Conservation (phyloP, 768 basidiomycete genomes). For the Crassisporium funariophilum region DNA sequence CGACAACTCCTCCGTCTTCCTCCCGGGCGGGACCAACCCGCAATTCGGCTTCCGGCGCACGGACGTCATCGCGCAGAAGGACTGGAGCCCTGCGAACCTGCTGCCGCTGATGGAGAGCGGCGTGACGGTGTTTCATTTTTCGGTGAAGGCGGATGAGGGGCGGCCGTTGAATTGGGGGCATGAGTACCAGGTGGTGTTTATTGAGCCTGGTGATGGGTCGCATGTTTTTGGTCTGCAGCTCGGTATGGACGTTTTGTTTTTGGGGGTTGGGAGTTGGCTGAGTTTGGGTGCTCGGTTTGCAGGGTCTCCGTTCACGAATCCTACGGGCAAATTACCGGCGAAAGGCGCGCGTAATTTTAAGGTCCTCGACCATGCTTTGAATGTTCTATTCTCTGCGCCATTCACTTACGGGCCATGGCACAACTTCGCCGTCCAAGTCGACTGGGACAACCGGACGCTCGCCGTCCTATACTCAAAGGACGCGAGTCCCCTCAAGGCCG, state of each 20-base stretch:
- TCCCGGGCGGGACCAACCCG: conserved; percentile 47
- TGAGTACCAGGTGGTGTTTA: conserved; percentile 66
- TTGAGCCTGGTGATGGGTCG: conserved; percentile 60
- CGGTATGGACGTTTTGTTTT: conserved; percentile 35
- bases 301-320: conserved; percentile 62
- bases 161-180: conserved; percentile 53
- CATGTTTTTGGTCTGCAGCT: conserved; percentile 64
- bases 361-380: conserved; percentile 54
- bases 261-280: background rate
- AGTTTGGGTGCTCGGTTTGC: background rate
- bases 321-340: conserved; percentile 44
- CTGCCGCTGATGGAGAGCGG: conserved; percentile 43
- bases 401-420: conserved; percentile 52
- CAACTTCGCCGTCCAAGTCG: conserved; percentile 60
- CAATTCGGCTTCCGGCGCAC: conserved; percentile 62
- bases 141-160: conserved; percentile 35
- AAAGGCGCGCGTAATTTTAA: conserved; percentile 51
- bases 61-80: conserved; percentile 55
- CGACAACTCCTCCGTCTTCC: conserved; percentile 59
- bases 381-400: conserved; percentile 50
- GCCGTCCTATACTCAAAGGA: conserved; percentile 53
- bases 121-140: conserved; percentile 50
- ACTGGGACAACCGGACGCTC: conserved; percentile 55
- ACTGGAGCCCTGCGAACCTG: conserved; percentile 39
- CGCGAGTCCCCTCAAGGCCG: conserved; percentile 37